These are phyloP conservation scores for Solioccasus polychromus DNA, from an alignment of 768 basidiomycete genomes.

Conservation along the genomic window DNA sequence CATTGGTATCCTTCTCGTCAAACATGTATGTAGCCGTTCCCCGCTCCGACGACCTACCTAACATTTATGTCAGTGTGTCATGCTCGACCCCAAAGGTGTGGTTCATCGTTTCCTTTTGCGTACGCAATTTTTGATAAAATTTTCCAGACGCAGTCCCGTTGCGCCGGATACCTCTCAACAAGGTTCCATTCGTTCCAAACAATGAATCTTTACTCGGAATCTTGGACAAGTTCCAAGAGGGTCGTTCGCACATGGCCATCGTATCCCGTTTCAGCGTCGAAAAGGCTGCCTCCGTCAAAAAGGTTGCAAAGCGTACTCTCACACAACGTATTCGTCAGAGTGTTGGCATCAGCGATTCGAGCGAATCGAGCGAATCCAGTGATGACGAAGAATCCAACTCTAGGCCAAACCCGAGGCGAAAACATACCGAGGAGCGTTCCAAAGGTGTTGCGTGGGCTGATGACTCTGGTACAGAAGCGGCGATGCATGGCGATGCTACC, in stretches of 20 bases:
- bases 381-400: constrained; percentile 36
- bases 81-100: constrained; percentile 80
- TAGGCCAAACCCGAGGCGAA: constrained; percentile 14
- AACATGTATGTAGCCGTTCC: constrained; percentile 46
- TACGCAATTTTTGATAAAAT: constrained; percentile 1
- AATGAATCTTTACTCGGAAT: constrained; percentile 84
- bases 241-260: constrained; percentile 89
- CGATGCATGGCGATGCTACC: constrained; percentile 24
- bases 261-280: constrained; percentile 74
- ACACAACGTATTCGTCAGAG: constrained; percentile 74
- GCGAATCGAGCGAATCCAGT: constrained; percentile 48
- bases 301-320: constrained; percentile 76
- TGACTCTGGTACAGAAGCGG: constrained; percentile 31
- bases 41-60: not conserved
- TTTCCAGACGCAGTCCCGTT: constrained; percentile 73
- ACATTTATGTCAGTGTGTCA: constrained; percentile 49
- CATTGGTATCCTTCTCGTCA: constrained; percentile 82
- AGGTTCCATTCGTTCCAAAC: constrained; percentile 80
- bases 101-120: not conserved
- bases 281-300: constrained; percentile 78
- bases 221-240: constrained; percentile 87
- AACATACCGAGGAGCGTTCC: constrained; percentile 20
- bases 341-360: constrained; percentile 70
- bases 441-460: constrained; percentile 33
- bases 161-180: constrained; percentile 80